Evolutionary conservation across 2,329 filamentous ascomycete species (phyloP).

Genomic region (Aplosporella prunicola): DNA sequence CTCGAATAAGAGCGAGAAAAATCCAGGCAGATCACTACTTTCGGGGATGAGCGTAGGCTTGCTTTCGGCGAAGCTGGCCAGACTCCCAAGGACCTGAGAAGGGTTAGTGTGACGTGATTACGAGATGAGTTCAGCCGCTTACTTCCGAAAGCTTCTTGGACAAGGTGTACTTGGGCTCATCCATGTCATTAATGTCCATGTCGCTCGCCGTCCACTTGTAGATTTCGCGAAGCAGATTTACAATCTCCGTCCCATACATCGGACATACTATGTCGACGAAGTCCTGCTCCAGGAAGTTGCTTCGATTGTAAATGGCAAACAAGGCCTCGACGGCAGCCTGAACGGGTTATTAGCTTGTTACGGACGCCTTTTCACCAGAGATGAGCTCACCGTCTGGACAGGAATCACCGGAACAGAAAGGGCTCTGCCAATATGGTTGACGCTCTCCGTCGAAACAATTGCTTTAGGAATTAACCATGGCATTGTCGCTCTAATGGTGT

Average conservation of each 20-base stretch:
- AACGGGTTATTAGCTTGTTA: neutral
- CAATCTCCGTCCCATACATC: slow-evolving; percentile 64
- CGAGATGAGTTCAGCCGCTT: slow-evolving; percentile 19
- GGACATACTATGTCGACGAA: slow-evolving; percentile 69
- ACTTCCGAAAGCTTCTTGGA: slow-evolving; percentile 93
- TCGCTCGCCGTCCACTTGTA: slow-evolving; percentile 75
- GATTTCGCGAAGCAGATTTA: slow-evolving; percentile 62
- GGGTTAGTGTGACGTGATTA: slow-evolving; percentile 9
- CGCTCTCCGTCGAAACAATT: slow-evolving; percentile 47
- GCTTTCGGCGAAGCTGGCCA: slow-evolving; percentile 75
- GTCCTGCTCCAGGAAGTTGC: slow-evolving; percentile 63
- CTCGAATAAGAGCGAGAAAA: slow-evolving; percentile 69
- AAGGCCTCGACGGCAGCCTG: slow-evolving; percentile 63
- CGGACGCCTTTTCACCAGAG: neutral
- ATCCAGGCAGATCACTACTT: slow-evolving; percentile 58
- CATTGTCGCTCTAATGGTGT: slow-evolving; percentile 68
- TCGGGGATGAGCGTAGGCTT: slow-evolving; percentile 59
- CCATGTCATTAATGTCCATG: slow-evolving; percentile 69
- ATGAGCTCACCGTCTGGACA: slow-evolving; percentile 23
- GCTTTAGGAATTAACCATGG: slow-evolving; percentile 82
- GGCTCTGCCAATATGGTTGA: slow-evolving; percentile 30
- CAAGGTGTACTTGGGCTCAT: slow-evolving; percentile 85
- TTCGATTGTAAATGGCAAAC: slow-evolving; percentile 70
- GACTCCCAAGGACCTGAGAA: slow-evolving; percentile 66
- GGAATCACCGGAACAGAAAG: slow-evolving; percentile 27